A percentile compares a stretch with the other conserved stretches of the same genome.
These are phyloP conservation scores for Phialophora expanda DNA, from an alignment of 2,329 filamentous ascomycete genomes.

Conservation along the genomic window DNA sequence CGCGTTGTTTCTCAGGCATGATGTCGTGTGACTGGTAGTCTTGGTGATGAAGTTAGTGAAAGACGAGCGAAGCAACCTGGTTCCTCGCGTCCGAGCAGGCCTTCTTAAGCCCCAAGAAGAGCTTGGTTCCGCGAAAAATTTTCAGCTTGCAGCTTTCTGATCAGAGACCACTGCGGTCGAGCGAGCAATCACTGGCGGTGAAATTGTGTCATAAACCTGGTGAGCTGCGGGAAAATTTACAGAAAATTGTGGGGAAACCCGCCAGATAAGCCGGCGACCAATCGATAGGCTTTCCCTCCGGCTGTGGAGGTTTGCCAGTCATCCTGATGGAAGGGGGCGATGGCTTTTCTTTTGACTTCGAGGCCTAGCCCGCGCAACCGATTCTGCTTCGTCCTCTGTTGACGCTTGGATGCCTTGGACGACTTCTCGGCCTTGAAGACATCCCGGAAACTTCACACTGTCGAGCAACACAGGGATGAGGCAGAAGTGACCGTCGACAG, in stretches of 20 bases:
- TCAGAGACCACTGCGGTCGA: neutral
- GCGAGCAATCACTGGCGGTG: conserved; percentile 3
- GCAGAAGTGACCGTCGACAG: neutral
- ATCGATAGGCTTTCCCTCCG: neutral
- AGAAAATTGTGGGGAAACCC: conserved; percentile 1
- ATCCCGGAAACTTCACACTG: too few relatives aligned
- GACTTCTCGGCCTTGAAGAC: neutral
- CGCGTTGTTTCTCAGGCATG: conserved; percentile 22
- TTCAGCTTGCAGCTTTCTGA: neutral
- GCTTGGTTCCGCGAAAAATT: conserved; percentile 4
- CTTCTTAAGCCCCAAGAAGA: conserved; percentile 5
- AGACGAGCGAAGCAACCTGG: neutral
- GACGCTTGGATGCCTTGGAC: neutral
- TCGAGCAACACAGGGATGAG: neutral
- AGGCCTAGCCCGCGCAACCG: neutral
- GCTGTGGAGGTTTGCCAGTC: neutral
- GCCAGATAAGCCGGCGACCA: neutral
- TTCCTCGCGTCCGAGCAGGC: neutral
- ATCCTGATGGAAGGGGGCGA: neutral
- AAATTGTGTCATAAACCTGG: conserved; percentile 1
- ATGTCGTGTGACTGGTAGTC: neutral
- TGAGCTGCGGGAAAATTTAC: conserved; percentile 8
- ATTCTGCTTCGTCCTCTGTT: neutral
- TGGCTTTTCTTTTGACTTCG: neutral
- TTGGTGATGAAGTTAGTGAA: neutral